Percentiles rank a stretch among this genome's conserved stretches.
Conservation (phyloP, 805 yeast species). For the Metschnikowia orientalis region DNA sequence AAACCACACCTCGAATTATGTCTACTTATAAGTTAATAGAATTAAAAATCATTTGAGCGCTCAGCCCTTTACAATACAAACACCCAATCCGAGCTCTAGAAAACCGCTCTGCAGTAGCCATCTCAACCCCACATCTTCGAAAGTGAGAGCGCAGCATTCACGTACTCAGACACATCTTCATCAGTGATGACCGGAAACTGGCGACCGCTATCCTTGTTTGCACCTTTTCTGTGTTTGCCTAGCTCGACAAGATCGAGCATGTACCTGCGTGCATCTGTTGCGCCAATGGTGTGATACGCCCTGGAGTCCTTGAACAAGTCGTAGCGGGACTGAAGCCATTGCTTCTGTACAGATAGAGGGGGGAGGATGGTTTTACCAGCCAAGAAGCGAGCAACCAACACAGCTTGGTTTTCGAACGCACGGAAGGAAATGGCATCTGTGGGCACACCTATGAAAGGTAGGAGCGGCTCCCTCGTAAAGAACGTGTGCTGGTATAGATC, state of each 20-base stretch:
- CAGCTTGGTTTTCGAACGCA: conserved; percentile 58
- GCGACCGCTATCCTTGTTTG: conserved; percentile 7
- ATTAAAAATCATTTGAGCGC: no score
- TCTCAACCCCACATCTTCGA: no score
- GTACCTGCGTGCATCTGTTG: conserved; percentile 26
- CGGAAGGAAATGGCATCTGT: conserved; percentile 60
- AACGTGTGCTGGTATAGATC: conserved; percentile 59
- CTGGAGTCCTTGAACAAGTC: conserved; percentile 38
- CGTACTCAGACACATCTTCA: conserved; percentile 10
- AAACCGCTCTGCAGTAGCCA: no score
- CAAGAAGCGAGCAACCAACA: conserved; percentile 60
- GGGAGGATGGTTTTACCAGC: conserved; percentile 53
- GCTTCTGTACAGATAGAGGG: conserved; percentile 39
- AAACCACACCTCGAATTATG: no score
- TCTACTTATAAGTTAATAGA: no score
- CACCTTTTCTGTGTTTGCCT: conserved; percentile 12
- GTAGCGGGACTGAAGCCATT: conserved; percentile 37
- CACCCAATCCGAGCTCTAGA: no score
- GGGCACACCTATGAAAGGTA: conserved; percentile 61
- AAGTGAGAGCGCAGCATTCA: conserved; percentile 5
- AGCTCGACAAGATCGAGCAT: conserved; percentile 20
- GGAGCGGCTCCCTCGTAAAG: conserved; percentile 55
- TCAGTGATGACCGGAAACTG: conserved; percentile 12
- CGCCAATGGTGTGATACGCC: conserved; percentile 43
- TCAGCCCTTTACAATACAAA: no score